These are phyloP conservation scores for Blastocystis sp. DNA, from an alignment of 352 stramenopile genomes.

Conservation along the genomic window DNA sequence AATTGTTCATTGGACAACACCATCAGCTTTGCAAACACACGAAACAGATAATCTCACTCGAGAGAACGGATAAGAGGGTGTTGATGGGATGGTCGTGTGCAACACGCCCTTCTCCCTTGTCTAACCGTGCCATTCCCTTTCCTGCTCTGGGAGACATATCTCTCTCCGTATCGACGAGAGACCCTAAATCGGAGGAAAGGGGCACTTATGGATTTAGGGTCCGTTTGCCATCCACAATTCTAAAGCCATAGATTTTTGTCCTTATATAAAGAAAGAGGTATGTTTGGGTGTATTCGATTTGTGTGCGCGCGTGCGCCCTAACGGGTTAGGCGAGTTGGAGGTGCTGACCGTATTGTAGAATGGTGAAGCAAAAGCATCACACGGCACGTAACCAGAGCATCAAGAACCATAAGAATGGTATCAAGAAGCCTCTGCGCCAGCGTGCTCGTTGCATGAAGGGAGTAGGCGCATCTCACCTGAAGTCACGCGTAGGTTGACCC, in stretches of 20 bases:
- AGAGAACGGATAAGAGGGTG: too few relatives aligned
- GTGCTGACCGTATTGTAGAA: constrained; percentile 68
- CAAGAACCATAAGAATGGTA: constrained; percentile 87
- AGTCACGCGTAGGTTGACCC: constrained; percentile 81
- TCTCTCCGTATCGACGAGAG: not conserved
- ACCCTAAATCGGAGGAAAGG: not conserved
- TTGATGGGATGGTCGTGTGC: too few relatives aligned
- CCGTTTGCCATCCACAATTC: constrained; percentile 19
- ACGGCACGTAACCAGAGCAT: constrained; percentile 87
- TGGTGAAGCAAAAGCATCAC: constrained; percentile 86
- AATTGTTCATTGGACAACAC: too few relatives aligned
- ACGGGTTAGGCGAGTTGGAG: not conserved
- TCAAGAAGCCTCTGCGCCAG: constrained; percentile 87
- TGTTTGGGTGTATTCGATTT: not conserved
- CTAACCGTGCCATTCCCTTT: too few relatives aligned
- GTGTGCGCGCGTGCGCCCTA: not conserved
- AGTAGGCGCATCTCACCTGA: constrained; percentile 77
- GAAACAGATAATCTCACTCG: too few relatives aligned
- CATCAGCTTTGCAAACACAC: too few relatives aligned
- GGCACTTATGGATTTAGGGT: constrained; percentile 15
- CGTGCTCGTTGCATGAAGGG: constrained; percentile 85
- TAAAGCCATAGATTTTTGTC: constrained; percentile 69
- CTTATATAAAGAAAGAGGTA: constrained; percentile 71
- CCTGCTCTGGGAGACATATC: too few relatives aligned
- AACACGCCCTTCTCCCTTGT: too few relatives aligned